phyloP scores from a whole-genome alignment of 2,329 filamentous ascomycete species.

The Colletotrichum spinosum region DNA sequence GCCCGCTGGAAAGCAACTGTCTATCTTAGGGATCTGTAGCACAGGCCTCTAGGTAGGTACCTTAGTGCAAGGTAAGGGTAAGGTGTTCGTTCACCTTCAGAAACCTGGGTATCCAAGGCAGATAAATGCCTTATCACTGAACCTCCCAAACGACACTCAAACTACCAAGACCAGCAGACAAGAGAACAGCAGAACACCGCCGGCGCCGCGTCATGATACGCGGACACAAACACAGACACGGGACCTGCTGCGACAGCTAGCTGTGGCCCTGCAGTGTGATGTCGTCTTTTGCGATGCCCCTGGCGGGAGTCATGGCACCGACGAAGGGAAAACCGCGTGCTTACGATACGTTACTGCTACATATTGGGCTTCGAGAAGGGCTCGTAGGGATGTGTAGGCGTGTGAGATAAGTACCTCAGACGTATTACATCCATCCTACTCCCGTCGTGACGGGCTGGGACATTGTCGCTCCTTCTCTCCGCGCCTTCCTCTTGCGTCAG shows the following conservation, averaged over 20 bases:
- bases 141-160: not conserved
- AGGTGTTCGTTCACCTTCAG: not conserved
- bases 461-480: conserved; percentile 1
- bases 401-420: no score
- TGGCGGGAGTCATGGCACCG: not conserved
- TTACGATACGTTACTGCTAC: no score
- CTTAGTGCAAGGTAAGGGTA: not conserved
- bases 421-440: not conserved
- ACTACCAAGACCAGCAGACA: not conserved
- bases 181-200: conserved; percentile 11
- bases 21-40: no score
- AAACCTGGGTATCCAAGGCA: no score
- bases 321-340: not conserved
- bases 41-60: not conserved
- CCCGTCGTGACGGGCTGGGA: not conserved
- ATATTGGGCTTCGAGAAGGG: conserved; percentile 14
- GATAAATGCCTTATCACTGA: not conserved
- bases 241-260: conserved; percentile 21
- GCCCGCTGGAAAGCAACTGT: no score
- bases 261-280: conserved; percentile 1
- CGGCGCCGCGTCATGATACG: conserved; percentile 17
- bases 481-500: not conserved
- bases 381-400: not conserved
- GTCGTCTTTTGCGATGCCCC: not conserved
- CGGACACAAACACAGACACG: conserved; percentile 14